These are phyloP conservation scores for Diaporthe vexans DNA, from an alignment of 2,329 filamentous ascomycete species.

Conservation along the genomic window DNA sequence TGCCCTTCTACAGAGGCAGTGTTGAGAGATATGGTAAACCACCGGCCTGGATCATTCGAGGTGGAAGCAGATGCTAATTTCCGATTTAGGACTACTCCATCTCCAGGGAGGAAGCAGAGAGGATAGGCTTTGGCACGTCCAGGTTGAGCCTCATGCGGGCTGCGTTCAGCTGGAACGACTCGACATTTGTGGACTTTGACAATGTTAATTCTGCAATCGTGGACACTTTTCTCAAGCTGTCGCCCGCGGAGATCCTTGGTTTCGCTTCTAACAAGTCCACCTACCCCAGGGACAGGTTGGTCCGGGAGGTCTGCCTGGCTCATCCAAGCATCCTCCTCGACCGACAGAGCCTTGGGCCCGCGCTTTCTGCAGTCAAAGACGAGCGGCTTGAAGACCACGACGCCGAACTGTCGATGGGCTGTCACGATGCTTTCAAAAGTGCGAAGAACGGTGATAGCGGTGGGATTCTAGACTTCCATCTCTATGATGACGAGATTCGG, in stretches of 20 bases:
- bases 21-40: slow-evolving; percentile 52
- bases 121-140: slow-evolving; percentile 41
- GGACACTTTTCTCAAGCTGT: slow-evolving; percentile 64
- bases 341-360: slow-evolving; percentile 35
- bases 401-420: too few species aligned
- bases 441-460: slow-evolving; percentile 22
- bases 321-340: slow-evolving; percentile 48
- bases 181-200: slow-evolving; percentile 44
- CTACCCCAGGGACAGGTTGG: slow-evolving; percentile 60
- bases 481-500: slow-evolving; percentile 5
- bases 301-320: slow-evolving; percentile 56
- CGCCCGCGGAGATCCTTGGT: slow-evolving; percentile 63
- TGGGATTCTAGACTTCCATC: slow-evolving; percentile 35
- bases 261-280: slow-evolving; percentile 58
- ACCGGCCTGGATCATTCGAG: too few species aligned
- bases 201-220: slow-evolving; percentile 55
- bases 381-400: slow-evolving; percentile 17
- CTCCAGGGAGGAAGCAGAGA: slow-evolving; percentile 17
- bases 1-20: slow-evolving; percentile 60
- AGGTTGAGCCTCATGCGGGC: slow-evolving; percentile 35
- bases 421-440: neutral
- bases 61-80: neutral
- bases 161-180: slow-evolving; percentile 51
- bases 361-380: slow-evolving; percentile 27
- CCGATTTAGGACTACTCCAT: slow-evolving; percentile 7